A percentile compares a stretch with the other conserved stretches of the same genome.
phyloP scores from a whole-genome alignment of 2,329 filamentous ascomycete species.

The Scytalidium lignicola region DNA sequence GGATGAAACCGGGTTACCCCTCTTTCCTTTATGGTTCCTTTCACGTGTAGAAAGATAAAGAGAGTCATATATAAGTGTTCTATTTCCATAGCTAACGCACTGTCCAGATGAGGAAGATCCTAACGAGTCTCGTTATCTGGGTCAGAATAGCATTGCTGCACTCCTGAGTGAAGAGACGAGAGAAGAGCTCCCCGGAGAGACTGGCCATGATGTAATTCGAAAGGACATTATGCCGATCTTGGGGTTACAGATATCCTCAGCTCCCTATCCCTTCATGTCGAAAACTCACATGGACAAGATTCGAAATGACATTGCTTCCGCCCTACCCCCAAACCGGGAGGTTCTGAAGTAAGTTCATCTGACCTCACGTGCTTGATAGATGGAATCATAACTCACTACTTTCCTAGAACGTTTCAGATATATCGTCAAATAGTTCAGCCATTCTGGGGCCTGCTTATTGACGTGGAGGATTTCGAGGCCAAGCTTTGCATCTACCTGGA shows the following conservation, averaged over 20 bases:
- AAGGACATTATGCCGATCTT: constrained; percentile 62
- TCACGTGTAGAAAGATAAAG: neutral
- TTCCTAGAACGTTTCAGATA: constrained; percentile 52
- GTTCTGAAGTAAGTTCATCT: constrained; percentile 54
- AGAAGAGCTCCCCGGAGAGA: constrained; percentile 43
- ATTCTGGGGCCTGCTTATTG: constrained; percentile 64
- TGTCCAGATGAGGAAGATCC: constrained; percentile 46
- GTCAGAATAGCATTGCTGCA: constrained; percentile 64
- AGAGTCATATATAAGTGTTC: neutral
- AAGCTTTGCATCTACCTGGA: constrained; percentile 62
- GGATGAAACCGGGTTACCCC: neutral
- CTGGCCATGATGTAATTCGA: constrained; percentile 43
- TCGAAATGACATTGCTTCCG: constrained; percentile 54
- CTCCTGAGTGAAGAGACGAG: constrained; percentile 54
- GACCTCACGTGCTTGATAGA: neutral
- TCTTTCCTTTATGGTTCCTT: neutral
- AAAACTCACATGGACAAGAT: constrained; percentile 54
- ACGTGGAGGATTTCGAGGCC: constrained; percentile 60
- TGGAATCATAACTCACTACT: neutral
- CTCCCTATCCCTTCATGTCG: constrained; percentile 64
- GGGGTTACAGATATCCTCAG: constrained; percentile 56
- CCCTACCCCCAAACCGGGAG: constrained; percentile 59
- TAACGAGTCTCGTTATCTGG: constrained; percentile 55
- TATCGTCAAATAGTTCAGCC: constrained; percentile 64
- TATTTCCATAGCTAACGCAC: neutral